Base-by-base conservation (phyloP, 306 rosid species). In the Cicer chorassanicum region DNA sequence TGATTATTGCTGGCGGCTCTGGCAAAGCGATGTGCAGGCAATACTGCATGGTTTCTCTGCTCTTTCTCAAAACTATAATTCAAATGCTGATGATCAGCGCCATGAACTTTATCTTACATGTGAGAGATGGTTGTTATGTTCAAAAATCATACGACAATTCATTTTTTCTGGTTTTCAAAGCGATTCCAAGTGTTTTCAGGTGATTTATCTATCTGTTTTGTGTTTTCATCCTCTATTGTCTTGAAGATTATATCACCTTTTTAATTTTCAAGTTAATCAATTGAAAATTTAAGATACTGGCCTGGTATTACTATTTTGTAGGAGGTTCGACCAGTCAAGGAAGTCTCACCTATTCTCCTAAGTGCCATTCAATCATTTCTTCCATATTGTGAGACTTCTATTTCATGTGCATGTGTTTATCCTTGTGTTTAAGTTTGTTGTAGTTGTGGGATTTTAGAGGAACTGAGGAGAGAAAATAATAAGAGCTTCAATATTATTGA, bases 121-220 rank as follows among this genome's bases (percentile, higher is more conserved):
- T 75, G 98, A 93, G 88, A 87, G 98, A 71, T 93, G 98, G 98
- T 80, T 93, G 84, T 78, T 93, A 80, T 89, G 96, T 76, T 86
- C 89, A 70, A 93, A 91, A 87, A 93, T 91, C 72, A 89, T 93
- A 70, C 91, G 96, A 8, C 96, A 91, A 74, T 82, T 93, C 65
- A 74, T 93, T 57, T 76, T 91, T 75, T 93, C 94, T 14, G 98
- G 98, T 71, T 93, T 84, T 86, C 91, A 93, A 78, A 91, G 98
- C 45, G 98, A 93, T 88, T 89, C 96, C 66, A 89, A 86, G 81
- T 87, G 91, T 81, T 82, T 91, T 70, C 97, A 87, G 97, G 98
- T 91, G 83, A 75, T 76, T 76, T 42, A 29, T 72, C 12, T 65
- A 53, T 67, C 61, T 65, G 29, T 65, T 34, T 11, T 5, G 2